Conservation (phyloP, 495 filamentous ascomycete species). For the Echria macrotheca region DNA sequence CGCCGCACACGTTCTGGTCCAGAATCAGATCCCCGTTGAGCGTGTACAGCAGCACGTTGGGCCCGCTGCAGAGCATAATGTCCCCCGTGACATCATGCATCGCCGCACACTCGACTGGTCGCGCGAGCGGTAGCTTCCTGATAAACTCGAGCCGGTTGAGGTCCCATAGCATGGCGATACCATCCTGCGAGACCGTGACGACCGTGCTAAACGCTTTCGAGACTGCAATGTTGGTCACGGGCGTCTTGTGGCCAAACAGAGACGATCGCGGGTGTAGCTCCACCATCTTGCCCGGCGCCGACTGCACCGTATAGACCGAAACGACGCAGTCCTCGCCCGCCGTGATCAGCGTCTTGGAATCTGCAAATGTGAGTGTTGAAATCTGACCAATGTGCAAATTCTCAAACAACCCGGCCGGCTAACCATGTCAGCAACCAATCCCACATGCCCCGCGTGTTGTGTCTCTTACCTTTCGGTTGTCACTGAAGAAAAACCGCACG, state of each 20-base stretch:
- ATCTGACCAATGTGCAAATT: slow-evolving; percentile 87
- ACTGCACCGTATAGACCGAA: slow-evolving; percentile 67
- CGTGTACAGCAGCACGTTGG: slow-evolving; percentile 71
- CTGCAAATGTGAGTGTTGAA: slow-evolving; percentile 73
- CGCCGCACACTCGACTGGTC: slow-evolving; percentile 60
- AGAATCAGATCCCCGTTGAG: slow-evolving; percentile 80
- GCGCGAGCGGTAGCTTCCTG: slow-evolving; percentile 56
- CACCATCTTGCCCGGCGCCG: slow-evolving; percentile 53
- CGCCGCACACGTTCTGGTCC: slow-evolving; percentile 70
- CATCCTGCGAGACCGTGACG: slow-evolving; percentile 73
- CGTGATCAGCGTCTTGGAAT: slow-evolving; percentile 84
- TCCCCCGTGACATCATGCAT: slow-evolving; percentile 89
- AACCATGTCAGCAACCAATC: no score
- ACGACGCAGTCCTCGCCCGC: slow-evolving; percentile 88
- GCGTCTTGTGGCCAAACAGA: slow-evolving; percentile 81
- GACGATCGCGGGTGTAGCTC: slow-evolving; percentile 76
- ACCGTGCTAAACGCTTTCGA: slow-evolving; percentile 83
- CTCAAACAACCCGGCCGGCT: slow-evolving; percentile 75
- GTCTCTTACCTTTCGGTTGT: slow-evolving; percentile 72
- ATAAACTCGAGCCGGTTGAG: slow-evolving; percentile 84
- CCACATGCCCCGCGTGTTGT: no score
- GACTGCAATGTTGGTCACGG: slow-evolving; percentile 74
- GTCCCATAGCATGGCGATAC: slow-evolving; percentile 85
- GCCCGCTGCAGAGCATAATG: slow-evolving; percentile 75
- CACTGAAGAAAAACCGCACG: slow-evolving; percentile 79